phyloP scores from a whole-genome alignment of 2,329 filamentous ascomycete genomes.

The Aspergillus pseudoterreus region DNA sequence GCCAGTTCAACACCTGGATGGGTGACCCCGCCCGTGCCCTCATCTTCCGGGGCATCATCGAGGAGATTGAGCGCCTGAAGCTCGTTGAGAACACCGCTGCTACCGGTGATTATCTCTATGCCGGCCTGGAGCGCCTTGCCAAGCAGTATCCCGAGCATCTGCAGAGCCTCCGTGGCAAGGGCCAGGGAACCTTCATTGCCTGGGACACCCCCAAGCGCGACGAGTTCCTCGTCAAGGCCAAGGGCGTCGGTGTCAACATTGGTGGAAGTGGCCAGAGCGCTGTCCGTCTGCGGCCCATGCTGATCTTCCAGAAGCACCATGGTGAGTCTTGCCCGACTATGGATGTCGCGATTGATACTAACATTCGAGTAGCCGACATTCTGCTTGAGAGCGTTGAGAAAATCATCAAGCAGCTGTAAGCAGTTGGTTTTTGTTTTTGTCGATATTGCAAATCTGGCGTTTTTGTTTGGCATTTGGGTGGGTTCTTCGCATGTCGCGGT shows the following conservation, averaged over 20 bases:
- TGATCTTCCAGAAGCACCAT: slow-evolving; percentile 88
- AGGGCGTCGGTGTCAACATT: slow-evolving; percentile 79
- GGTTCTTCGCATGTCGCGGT: slow-evolving; percentile 15
- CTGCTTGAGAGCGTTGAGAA: slow-evolving; percentile 75
- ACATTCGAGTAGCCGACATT: slow-evolving; percentile 59
- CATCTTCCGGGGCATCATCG: slow-evolving; percentile 79
- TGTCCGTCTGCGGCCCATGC: slow-evolving; percentile 80
- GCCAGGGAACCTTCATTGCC: slow-evolving; percentile 86
- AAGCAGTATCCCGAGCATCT: slow-evolving; percentile 72
- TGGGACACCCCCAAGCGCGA: slow-evolving; percentile 82
- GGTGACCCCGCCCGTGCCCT: slow-evolving; percentile 82
- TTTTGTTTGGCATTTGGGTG: slow-evolving; percentile 12
- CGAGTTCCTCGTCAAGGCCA: slow-evolving; percentile 73
- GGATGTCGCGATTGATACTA: slow-evolving; percentile 6
- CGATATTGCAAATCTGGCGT: slow-evolving; percentile 8
- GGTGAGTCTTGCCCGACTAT: slow-evolving; percentile 42
- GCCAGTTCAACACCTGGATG: slow-evolving; percentile 98
- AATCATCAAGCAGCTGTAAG: slow-evolving; percentile 52
- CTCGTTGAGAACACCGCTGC: slow-evolving; percentile 76
- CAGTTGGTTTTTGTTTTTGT: slow-evolving; percentile 6
- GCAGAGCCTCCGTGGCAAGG: slow-evolving; percentile 79
- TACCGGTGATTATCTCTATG: slow-evolving; percentile 75
- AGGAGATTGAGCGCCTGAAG: slow-evolving; percentile 71
- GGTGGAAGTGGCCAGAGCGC: slow-evolving; percentile 74
- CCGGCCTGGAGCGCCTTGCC: slow-evolving; percentile 64